phyloP scores from a whole-genome alignment of 116 monocot genomes.

The Dioscorea cayenensis region DNA sequence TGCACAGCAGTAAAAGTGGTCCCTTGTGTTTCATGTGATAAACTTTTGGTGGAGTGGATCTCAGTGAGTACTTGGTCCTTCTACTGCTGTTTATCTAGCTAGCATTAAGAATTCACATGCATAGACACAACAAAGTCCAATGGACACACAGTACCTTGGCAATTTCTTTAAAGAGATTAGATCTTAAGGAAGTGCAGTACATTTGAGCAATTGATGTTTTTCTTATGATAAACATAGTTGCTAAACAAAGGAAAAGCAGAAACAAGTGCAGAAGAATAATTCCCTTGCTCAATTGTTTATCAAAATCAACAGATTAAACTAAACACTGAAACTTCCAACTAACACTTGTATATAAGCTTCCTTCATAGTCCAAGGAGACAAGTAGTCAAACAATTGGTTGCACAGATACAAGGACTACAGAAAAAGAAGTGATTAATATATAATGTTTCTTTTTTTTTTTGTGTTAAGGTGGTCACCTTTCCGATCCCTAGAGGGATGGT shows the following conservation, averaged over 20 bases:
- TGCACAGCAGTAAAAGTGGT: not conserved
- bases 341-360: not conserved
- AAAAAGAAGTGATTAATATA: not conserved
- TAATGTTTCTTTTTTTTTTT: constrained; percentile 1
- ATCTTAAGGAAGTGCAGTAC: not conserved
- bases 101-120: constrained; percentile 4
- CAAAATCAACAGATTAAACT: not conserved
- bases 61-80: constrained; percentile 7
- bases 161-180: not conserved
- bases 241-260: not conserved
- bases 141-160: not conserved
- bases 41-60: constrained; percentile 6
- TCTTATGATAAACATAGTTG: not conserved
- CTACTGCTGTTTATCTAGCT: not conserved
- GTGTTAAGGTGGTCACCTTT: constrained; percentile 7
- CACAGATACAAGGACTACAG: constrained; percentile 1
- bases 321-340: constrained; percentile 16
- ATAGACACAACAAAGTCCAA: constrained; percentile 6
- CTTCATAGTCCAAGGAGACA: not conserved
- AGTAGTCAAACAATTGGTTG: constrained; percentile 15
- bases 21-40: not conserved
- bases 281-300: not conserved
- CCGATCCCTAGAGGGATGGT: not conserved
- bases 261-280: not conserved
- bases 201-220: not conserved